These are phyloP conservation scores for Striga hermonthica DNA, from an alignment of 305 asterid species.

Conservation along the genomic window DNA sequence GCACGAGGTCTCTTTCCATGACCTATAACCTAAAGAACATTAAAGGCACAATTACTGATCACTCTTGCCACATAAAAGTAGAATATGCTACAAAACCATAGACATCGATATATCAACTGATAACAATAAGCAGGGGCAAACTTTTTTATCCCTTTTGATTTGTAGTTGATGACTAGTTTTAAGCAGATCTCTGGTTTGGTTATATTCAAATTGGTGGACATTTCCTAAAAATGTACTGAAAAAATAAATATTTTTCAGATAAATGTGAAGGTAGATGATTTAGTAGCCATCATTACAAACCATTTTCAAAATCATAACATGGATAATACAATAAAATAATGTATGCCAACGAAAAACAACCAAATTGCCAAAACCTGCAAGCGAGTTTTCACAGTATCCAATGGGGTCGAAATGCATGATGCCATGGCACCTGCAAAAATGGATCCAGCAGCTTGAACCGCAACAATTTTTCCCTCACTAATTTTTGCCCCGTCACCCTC, in stretches of 20 bases:
- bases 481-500: slow-evolving; percentile 43
- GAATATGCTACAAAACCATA: background rate
- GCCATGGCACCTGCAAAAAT: slow-evolving; percentile 69
- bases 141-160: background rate
- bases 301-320: slow-evolving; percentile 8
- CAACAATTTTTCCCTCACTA: slow-evolving; percentile 45
- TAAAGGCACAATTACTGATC: slow-evolving; percentile 19
- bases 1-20: slow-evolving; percentile 60
- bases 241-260: background rate
- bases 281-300: background rate
- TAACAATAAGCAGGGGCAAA: no score
- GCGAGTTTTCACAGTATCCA: slow-evolving; percentile 82
- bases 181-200: background rate
- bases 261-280: background rate
- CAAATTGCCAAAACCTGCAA: slow-evolving; percentile 48
- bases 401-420: slow-evolving; percentile 69
- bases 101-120: no score
- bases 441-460: slow-evolving; percentile 84
- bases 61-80: background rate
- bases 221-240: background rate
- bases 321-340: background rate
- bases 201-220: background rate
- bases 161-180: background rate
- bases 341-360: slow-evolving; percentile 1
- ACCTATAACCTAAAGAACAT: slow-evolving; percentile 59